A percentile compares a stretch with the other conserved stretches of the same genome.
Conservation (phyloP, 2,329 filamentous ascomycete genomes). For the Talaromyces marneffei region DNA sequence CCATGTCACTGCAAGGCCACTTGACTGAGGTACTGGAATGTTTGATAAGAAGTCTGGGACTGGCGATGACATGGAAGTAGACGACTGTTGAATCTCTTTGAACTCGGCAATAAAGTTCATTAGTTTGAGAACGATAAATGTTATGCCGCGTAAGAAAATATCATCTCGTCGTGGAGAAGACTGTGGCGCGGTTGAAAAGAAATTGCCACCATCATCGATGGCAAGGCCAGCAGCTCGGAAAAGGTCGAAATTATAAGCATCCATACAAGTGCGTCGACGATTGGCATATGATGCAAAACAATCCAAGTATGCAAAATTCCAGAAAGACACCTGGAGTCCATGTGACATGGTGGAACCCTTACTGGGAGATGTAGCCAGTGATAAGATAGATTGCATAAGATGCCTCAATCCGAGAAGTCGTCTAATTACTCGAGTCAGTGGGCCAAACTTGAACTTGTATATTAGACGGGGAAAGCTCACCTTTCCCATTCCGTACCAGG, state of each 20-base stretch:
- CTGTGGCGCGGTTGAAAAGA: constrained; percentile 30
- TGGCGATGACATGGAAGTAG: constrained; percentile 21
- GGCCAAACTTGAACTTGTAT: neutral
- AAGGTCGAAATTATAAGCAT: constrained; percentile 51
- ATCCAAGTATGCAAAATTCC: constrained; percentile 59
- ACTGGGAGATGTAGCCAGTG: constrained; percentile 20
- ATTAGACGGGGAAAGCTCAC: constrained; percentile 21
- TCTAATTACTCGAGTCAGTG: constrained; percentile 22
- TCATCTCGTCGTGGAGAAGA: constrained; percentile 51
- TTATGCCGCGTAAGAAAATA: constrained; percentile 54
- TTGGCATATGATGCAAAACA: constrained; percentile 58
- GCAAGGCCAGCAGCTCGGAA: constrained; percentile 58
- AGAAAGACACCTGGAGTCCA: constrained; percentile 54
- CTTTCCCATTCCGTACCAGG: constrained; percentile 54
- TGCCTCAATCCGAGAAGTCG: constrained; percentile 57
- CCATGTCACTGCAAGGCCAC: constrained; percentile 49
- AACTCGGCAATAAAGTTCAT: constrained; percentile 58
- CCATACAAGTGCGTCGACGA: constrained; percentile 51
- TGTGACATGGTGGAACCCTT: constrained; percentile 37
- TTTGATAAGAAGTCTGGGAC: constrained; percentile 27
- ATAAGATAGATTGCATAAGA: constrained; percentile 46
- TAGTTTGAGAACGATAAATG: constrained; percentile 58
- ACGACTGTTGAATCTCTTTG: constrained; percentile 44
- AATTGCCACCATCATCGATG: constrained; percentile 38
- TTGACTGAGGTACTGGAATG: constrained; percentile 39